Percentiles rank a stretch among this genome's conserved stretches.
phyloP scores from a whole-genome alignment of 2,329 filamentous ascomycete genomes.

The Didymella sp. region DNA sequence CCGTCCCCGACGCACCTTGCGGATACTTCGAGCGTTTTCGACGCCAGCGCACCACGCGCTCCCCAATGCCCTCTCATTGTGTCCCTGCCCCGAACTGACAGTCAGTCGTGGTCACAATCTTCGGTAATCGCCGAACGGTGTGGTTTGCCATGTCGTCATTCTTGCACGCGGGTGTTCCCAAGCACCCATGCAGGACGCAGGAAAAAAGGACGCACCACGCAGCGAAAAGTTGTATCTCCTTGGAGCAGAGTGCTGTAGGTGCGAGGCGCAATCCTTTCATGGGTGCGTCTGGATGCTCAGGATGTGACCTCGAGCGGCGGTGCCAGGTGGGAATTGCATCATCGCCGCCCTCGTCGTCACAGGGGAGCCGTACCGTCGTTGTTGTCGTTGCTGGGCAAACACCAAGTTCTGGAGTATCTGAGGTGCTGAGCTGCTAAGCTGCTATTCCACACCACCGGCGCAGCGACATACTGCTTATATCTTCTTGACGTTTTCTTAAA shows the following conservation, averaged over 20 bases:
- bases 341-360: conserved; percentile 23
- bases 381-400: neutral
- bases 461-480: conserved; percentile 40
- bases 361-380: conserved; percentile 18
- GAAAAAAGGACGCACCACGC: conserved; percentile 5
- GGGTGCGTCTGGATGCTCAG: conserved; percentile 15
- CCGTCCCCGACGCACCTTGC: conserved; percentile 3
- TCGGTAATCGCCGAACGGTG: neutral
- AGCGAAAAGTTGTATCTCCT: conserved; percentile 19
- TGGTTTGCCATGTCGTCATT: conserved; percentile 3
- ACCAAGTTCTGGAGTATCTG: neutral
- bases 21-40: conserved; percentile 1
- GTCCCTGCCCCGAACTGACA: conserved; percentile 3
- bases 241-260: conserved; percentile 3
- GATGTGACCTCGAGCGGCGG: conserved; percentile 16
- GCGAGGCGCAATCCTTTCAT: conserved; percentile 25
- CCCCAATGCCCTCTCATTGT: neutral
- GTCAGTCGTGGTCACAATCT: neutral
- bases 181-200: conserved; percentile 3
- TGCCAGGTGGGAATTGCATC: conserved; percentile 28
- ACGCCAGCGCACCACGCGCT: neutral
- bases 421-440: neutral
- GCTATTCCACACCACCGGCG: conserved; percentile 2
- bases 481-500: conserved; percentile 30
- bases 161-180: neutral